Conservation (phyloP, 768 basidiomycete genomes). For the Ephemerocybe angulata region DNA sequence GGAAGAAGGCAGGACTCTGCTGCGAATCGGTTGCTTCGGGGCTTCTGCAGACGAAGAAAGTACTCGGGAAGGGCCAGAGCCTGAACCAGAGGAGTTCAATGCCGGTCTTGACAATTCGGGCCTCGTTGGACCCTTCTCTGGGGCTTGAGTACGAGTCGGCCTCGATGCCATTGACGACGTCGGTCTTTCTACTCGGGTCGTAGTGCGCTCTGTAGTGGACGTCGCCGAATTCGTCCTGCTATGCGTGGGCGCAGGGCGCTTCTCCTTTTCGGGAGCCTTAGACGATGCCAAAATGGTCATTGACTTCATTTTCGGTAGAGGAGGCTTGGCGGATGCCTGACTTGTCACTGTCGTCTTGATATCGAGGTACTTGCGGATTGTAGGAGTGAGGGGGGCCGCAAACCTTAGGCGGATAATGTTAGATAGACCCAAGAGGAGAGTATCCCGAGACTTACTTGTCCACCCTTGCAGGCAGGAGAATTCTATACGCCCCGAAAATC, state of each 20-base stretch:
- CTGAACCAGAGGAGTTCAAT: background rate
- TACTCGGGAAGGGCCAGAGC: background rate
- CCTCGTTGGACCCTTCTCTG: background rate
- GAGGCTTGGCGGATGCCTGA: conserved; percentile 1
- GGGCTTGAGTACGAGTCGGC: background rate
- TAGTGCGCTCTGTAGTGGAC: background rate
- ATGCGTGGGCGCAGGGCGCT: background rate
- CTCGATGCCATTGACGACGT: background rate
- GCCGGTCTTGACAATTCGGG: conserved; percentile 1
- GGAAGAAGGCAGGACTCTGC: background rate
- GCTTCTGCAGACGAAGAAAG: background rate
- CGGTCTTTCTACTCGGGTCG: background rate
- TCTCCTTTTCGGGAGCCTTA: background rate
- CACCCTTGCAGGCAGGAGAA: conserved; percentile 64
- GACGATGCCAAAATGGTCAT: conserved; percentile 15
- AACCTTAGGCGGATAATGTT: conserved; percentile 45
- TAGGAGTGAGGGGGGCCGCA: conserved; percentile 67
- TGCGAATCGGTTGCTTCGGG: background rate
- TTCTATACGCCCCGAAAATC: conserved; percentile 73
- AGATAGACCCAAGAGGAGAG: background rate
- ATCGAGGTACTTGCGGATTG: conserved; percentile 72
- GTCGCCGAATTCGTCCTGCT: conserved; percentile 1
- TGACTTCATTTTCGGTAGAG: conserved; percentile 15
- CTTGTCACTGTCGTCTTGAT: conserved; percentile 28
- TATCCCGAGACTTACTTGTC: conserved; percentile 44